These are phyloP conservation scores for Phytopythium ostracodes DNA, from an alignment of 352 stramenopile species.

Conservation along the genomic window DNA sequence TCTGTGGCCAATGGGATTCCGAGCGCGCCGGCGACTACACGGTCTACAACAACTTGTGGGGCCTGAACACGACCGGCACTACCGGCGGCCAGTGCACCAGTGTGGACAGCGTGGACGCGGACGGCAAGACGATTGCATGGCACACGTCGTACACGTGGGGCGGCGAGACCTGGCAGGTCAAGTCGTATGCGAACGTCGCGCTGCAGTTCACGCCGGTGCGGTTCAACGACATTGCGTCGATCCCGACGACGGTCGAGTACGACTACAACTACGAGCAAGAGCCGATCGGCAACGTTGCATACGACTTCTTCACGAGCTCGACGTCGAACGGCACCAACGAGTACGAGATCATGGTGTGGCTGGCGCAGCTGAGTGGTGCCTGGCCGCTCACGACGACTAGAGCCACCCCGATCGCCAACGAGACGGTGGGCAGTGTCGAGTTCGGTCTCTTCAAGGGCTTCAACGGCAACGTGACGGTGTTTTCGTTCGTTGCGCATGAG, in stretches of 20 bases:
- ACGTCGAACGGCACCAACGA: conserved; percentile 16
- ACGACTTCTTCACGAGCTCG: conserved; percentile 34
- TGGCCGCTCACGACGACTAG: conserved; percentile 17
- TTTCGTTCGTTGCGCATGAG: conserved; percentile 23
- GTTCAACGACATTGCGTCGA: conserved; percentile 26
- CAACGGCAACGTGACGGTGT: conserved; percentile 28
- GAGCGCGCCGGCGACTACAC: conserved; percentile 24
- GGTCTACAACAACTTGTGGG: conserved; percentile 38
- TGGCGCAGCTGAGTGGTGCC: conserved; percentile 26
- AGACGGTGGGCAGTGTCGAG: conserved; percentile 7
- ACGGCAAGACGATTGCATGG: conserved; percentile 15
- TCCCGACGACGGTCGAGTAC: conserved; percentile 32
- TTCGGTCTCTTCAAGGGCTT: conserved; percentile 20
- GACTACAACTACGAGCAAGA: conserved; percentile 24
- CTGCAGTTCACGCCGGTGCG: conserved; percentile 20
- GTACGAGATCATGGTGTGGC: conserved; percentile 41
- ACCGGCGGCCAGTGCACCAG: conserved; percentile 20
- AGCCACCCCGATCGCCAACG: conserved; percentile 5
- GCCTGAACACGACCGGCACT: conserved; percentile 13
- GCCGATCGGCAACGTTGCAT: conserved; percentile 20
- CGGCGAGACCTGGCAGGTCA: conserved; percentile 21
- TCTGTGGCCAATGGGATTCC: conserved; percentile 30
- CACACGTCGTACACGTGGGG: conserved; percentile 21
- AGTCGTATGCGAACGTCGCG: conserved; percentile 24
- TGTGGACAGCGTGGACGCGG: conserved; percentile 9